Conservation (phyloP, 768 basidiomycete genomes). For the Tylopilus rubrobrunneus region DNA sequence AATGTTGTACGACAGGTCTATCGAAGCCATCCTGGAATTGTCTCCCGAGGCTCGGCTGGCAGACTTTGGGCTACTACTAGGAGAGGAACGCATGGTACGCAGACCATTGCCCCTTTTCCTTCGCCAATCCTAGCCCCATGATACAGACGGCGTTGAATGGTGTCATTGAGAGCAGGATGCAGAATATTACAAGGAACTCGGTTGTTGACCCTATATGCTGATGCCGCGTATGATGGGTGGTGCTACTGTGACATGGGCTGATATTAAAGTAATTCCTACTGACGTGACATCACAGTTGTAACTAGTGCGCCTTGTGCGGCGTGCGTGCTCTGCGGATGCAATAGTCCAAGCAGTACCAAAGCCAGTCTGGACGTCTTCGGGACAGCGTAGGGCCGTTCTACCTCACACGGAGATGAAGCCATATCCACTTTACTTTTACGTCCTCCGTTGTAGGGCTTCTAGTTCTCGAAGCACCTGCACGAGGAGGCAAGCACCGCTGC, state of each 20-base stretch:
- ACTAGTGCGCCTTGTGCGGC: conserved; percentile 13
- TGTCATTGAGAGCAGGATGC: conserved; percentile 33
- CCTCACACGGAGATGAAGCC: conserved; percentile 7
- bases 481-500: conserved; percentile 7
- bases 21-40: conserved; percentile 55
- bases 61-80: conserved; percentile 45
- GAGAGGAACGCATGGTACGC: conserved; percentile 51
- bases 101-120: background rate
- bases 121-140: conserved; percentile 6
- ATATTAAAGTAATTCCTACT: conserved; percentile 30
- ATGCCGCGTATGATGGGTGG: conserved; percentile 6
- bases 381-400: background rate
- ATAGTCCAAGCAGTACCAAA: conserved; percentile 21
- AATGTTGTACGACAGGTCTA: conserved; percentile 50
- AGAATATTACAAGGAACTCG: conserved; percentile 24
- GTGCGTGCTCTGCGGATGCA: conserved; percentile 14
- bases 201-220: conserved; percentile 12
- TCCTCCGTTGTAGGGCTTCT: conserved; percentile 2
- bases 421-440: conserved; percentile 4
- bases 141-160: conserved; percentile 34
- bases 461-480: conserved; percentile 7
- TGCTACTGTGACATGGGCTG: conserved; percentile 8
- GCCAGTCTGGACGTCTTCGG: conserved; percentile 5
- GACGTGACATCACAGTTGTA: conserved; percentile 27
- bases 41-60: conserved; percentile 44